Conservation (phyloP, 257 asterid species). For the Paraleonurus japonicus region DNA sequence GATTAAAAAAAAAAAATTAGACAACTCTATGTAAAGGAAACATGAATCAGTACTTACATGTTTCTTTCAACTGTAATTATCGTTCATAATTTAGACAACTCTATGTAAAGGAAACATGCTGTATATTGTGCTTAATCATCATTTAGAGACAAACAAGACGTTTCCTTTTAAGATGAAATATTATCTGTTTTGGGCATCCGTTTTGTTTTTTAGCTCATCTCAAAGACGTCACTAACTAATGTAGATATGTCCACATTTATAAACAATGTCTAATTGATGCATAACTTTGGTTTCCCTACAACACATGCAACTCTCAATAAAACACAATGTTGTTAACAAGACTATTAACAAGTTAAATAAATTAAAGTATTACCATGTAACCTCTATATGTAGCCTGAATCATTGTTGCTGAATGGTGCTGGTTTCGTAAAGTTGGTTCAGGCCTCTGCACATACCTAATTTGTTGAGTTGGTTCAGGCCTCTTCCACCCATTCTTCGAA, state of each 20-base stretch:
- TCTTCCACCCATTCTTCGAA: slow-evolving; percentile 6
- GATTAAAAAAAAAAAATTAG: too few relatives aligned
- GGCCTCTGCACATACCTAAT: slow-evolving; percentile 51
- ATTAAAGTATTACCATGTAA: slow-evolving; percentile 57
- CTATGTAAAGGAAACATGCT: background rate
- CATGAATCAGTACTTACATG: too few relatives aligned
- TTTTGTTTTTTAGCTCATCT: too few relatives aligned
- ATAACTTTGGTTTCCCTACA: too few relatives aligned
- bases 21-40: too few relatives aligned
- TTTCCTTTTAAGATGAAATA: background rate
- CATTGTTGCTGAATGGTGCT: slow-evolving; percentile 59
- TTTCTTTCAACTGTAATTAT: too few relatives aligned
- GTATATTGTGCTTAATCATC: background rate
- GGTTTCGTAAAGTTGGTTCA: slow-evolving; percentile 52
- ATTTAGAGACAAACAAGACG: background rate
- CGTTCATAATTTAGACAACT: too few relatives aligned
- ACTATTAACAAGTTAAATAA: background rate
- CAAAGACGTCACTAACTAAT: too few relatives aligned
- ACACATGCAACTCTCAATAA: background rate
- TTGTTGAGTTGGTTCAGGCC: slow-evolving; percentile 30
- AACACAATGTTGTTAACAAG: background rate
- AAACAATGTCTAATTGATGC: too few relatives aligned
- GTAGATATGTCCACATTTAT: too few relatives aligned
- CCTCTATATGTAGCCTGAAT: slow-evolving; percentile 85
- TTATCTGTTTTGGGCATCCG: too few relatives aligned